Evolutionary conservation across 805 yeast genomes (phyloP), one percentile per base, ranked within the genome.

Genomic region (Candida succiphila): DNA sequence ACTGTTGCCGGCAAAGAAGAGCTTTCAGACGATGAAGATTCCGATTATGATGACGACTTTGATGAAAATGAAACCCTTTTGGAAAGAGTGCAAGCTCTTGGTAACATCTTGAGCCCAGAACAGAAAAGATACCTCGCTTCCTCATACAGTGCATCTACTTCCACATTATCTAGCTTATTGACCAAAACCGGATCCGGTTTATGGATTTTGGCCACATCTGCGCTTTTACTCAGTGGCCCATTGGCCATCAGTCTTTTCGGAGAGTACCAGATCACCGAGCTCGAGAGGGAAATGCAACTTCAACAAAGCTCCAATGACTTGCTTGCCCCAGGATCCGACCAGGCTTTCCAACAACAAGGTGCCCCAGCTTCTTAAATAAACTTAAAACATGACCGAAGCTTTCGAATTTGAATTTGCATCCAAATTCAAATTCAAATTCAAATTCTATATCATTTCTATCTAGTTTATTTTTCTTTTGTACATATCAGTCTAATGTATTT

Each of bases 181-280:
- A 56, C 65, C 28, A 76, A 75, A 44, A 67, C 83, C 39, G 96
- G 96, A 40, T 70, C 72, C 46, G 64, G 82, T 26, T 68, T 88
- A 45, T 92, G 97, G 97, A 71, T 81, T 40, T 43, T 85, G 37
- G 77, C 96, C 10, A 78, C 97, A 10, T 73, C 92, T 27, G 77
- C 84, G 27, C 64, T 92, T 48, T 71, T 92, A 41, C 66, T 92
- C 48, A 96, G 96, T 56, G 94, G 87, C 30, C 99, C 99, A 43
- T 70, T 85, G 48, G 78, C 95, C 7, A 67, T 92, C 49, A 80
- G 95, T 34, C 83, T 92, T 48, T 69, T 92, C 49, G 78, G 87
- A 39, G 96, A 89, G 65, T 94, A 87, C 56, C 96, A 89, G 66
- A 72, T 88, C 57, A 76, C 79, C 54, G 96, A 88, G 65, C 72